Evolutionary conservation across 2,329 filamentous ascomycete species (phyloP), one percentile per base, ranked within the genome.

Genomic region (Parafenestella ontariensis): DNA sequence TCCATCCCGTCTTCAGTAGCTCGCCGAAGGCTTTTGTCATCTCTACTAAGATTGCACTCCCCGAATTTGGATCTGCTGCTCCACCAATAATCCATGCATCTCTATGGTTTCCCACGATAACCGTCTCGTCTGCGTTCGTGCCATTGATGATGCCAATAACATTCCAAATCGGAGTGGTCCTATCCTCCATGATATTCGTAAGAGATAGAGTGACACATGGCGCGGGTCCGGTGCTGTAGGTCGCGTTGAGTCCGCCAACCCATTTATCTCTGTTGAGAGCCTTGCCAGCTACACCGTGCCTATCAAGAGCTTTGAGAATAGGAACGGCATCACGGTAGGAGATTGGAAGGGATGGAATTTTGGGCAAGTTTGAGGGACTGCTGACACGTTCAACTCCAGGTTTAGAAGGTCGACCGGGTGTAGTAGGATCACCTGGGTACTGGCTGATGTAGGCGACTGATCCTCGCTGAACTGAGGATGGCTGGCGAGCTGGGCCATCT

Each of bases 241-340:
- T 63, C 3, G 69, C 68, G 17, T 64, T 64, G 0, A 68, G 66
- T 9, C 72, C 70, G 1, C 73, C 73, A 2, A 71, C 54, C 73
- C 73, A 76, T 7, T 62, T 62, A 20, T 70, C 73, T 2, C 74
- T 68, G 43, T 75, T 73, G 34, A 78, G 66, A 13, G 70, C 59
- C 11, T 40, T 58, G 10, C 74, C 75, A 26, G 84, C 82, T 7
- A 89, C 87, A 0, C 92, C 92, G 68, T 91, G 84, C 5, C 91
- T 91, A 67, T 96, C 94, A 42, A 96, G 79, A 0, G 91, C 89
- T 68, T 87, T 87, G 18, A 96, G 82, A 28, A 96, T 84, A 0
- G 92, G 92, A n/a, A 95, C 75, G 1, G 89, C 91, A 61, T 96
- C 92, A 4, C 79, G 76, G 71, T 93, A 96, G 0, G 92, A 96